These are phyloP conservation scores for Taiozyma sp. DNA, from an alignment of 1,139 yeast species.

Conservation along the genomic window DNA sequence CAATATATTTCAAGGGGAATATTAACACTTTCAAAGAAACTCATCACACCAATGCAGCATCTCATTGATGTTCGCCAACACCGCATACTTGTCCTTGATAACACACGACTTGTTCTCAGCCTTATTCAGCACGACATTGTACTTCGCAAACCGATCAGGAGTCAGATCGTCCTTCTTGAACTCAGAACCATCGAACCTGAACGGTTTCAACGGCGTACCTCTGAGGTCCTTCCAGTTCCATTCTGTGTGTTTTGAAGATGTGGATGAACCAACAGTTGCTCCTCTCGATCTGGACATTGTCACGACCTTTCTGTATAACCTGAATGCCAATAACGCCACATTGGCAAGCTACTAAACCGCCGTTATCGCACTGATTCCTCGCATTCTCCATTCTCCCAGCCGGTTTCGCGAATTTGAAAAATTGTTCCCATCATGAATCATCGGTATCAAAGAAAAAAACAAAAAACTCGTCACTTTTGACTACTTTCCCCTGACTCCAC, in stretches of 20 bases:
- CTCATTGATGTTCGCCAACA: conserved; percentile 7
- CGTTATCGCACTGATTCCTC: not conserved
- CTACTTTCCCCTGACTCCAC: not conserved
- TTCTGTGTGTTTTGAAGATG: not conserved
- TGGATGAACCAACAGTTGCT: conserved; percentile 1
- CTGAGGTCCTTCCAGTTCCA: conserved; percentile 15
- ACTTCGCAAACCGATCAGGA: conserved; percentile 10
- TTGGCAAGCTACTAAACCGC: not conserved
- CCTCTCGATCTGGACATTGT: conserved; percentile 5
- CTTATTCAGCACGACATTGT: conserved; percentile 16
- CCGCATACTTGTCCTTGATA: conserved; percentile 6
- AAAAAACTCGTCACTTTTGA: conserved; percentile 1
- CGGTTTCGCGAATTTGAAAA: not conserved
- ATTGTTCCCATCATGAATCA: not conserved
- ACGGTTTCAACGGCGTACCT: conserved; percentile 14
- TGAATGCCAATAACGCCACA: not conserved
- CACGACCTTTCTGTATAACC: not conserved
- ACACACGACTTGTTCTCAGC: conserved; percentile 16
- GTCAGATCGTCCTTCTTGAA: conserved; percentile 16
- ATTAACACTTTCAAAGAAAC: not conserved
- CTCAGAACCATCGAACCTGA: conserved; percentile 11
- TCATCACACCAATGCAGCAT: conserved; percentile 12
- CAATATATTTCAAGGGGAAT: not conserved
- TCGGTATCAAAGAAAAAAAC: not conserved
- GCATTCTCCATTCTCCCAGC: not conserved